phyloP scores from a whole-genome alignment of 2,329 filamentous ascomycete genomes.

The Amauroascus niger region DNA sequence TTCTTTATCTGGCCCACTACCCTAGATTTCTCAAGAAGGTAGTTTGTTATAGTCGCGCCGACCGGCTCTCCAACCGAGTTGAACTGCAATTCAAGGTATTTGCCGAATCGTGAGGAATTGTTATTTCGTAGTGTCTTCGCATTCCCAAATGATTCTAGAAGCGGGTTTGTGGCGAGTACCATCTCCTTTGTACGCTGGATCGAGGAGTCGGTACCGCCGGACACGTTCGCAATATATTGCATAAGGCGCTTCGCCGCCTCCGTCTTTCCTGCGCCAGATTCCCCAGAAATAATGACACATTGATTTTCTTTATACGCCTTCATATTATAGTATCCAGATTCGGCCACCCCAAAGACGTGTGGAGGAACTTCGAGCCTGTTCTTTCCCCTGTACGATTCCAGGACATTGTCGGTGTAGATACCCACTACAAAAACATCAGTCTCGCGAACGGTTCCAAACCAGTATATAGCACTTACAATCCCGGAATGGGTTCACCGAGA shows the following conservation, averaged over 20 bases:
- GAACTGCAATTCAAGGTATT: conserved; percentile 96
- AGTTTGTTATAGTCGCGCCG: conserved; percentile 96
- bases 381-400: conserved; percentile 91
- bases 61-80: conserved; percentile 84
- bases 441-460: not conserved
- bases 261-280: conserved; percentile 96
- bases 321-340: conserved; percentile 98
- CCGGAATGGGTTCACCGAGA: conserved; percentile 96
- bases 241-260: conserved; percentile 97
- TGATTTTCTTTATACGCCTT: conserved; percentile 99
- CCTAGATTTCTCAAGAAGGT: conserved; percentile 86
- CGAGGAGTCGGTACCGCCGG: conserved; percentile 69
- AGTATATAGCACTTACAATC: conserved; percentile 51
- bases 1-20: conserved; percentile 92
- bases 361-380: conserved; percentile 89
- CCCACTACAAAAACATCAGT: conserved; percentile 53
- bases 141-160: conserved; percentile 96
- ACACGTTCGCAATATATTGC: conserved; percentile 98
- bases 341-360: conserved; percentile 95
- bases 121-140: conserved; percentile 97
- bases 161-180: conserved; percentile 94
- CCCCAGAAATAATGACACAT: conserved; percentile 97
- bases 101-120: conserved; percentile 96
- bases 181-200: conserved; percentile 98
- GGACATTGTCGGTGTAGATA: conserved; percentile 91